phyloP scores from a whole-genome alignment of 1,139 yeast species.

The Pichia sp. region DNA sequence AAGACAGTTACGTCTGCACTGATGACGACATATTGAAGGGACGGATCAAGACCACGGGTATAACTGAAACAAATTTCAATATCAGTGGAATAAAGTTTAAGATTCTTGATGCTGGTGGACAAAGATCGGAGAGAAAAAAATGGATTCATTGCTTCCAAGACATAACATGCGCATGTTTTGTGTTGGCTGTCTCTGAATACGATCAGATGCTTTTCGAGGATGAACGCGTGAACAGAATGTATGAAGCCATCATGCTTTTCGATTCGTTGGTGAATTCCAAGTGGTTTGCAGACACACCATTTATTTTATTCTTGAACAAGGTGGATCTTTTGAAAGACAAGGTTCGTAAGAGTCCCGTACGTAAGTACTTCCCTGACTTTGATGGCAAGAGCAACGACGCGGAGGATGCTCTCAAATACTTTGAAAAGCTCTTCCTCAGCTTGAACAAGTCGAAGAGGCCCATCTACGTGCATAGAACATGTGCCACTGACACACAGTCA shows the following conservation, averaged over 20 bases:
- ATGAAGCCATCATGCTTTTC: slow-evolving; percentile 79
- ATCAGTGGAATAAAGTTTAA: slow-evolving; percentile 62
- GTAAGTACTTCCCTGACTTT: slow-evolving; percentile 67
- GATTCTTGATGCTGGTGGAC: slow-evolving; percentile 96
- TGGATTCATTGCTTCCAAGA: slow-evolving; percentile 97
- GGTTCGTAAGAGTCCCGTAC: slow-evolving; percentile 54
- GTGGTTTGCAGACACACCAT: slow-evolving; percentile 83
- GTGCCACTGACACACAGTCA: slow-evolving; percentile 87
- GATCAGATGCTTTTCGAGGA: slow-evolving; percentile 92
- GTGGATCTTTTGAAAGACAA: slow-evolving; percentile 76
- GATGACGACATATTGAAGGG: slow-evolving; percentile 86
- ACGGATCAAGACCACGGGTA: slow-evolving; percentile 92
- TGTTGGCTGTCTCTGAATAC: slow-evolving; percentile 87
- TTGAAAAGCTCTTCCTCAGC: slow-evolving; percentile 56
- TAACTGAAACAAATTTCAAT: slow-evolving; percentile 76
- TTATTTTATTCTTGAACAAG: slow-evolving; percentile 83
- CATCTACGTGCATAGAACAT: slow-evolving; percentile 83
- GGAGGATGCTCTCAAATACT: slow-evolving; percentile 60
- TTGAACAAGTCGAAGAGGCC: slow-evolving; percentile 64
- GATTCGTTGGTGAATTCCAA: slow-evolving; percentile 78
- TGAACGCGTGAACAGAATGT: slow-evolving; percentile 82
- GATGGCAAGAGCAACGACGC: slow-evolving; percentile 53
- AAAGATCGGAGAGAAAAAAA: slow-evolving; percentile 84
- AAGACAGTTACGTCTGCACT: slow-evolving; percentile 58
- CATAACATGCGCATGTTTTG: slow-evolving; percentile 83